Evolutionary conservation across 2,329 filamentous ascomycete species (phyloP), one percentile per base, ranked within the genome.

Genomic region (Ascochyta pisi): DNA sequence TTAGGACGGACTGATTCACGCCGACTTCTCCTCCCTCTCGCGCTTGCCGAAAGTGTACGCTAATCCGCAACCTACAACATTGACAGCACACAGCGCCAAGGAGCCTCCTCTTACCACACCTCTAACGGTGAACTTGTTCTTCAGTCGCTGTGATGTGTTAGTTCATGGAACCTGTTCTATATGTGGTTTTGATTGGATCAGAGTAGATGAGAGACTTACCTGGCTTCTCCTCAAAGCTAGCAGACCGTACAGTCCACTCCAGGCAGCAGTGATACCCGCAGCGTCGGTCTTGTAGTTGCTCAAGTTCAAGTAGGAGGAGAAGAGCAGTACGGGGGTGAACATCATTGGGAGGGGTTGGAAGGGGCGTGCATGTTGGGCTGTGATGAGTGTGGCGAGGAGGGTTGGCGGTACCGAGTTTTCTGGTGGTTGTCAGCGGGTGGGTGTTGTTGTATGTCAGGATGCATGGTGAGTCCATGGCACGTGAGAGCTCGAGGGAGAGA

Each of bases 251-350:
- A 89, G 68, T 0, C 84, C 86, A 29, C 84, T 87, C 84, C 86
- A 88, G 0, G 86, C 85, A 8, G 85, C 85, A 16, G 82, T 86
- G 5, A 88, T 79, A 6, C 87, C 87, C 0, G 86, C 87, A 19
- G 81, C 81, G 66, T 89, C 88, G 44, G 83, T 83, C 68, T 85
- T 84, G 76, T 83, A 88, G 56, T 82, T 81, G 60, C 82, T 81
- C 27, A 89, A 67, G 69, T 89, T 89, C 40, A 89, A 77, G 68
- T 89, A 90, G 54, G 84, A 84, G 47, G 83, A 83, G 76, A 89
- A 87, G 55, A 89, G 80, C 3, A 90, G 79, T 52, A 88, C 77
- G 2, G 87, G 86, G 4, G 87, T 83, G 70, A 90, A 89, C 60
- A 87, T 74, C 82, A 90, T 86, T 4, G 87, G 87, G 0, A 90